phyloP scores from a whole-genome alignment of 1,139 yeast species.

The Yamadazyma taylorii region DNA sequence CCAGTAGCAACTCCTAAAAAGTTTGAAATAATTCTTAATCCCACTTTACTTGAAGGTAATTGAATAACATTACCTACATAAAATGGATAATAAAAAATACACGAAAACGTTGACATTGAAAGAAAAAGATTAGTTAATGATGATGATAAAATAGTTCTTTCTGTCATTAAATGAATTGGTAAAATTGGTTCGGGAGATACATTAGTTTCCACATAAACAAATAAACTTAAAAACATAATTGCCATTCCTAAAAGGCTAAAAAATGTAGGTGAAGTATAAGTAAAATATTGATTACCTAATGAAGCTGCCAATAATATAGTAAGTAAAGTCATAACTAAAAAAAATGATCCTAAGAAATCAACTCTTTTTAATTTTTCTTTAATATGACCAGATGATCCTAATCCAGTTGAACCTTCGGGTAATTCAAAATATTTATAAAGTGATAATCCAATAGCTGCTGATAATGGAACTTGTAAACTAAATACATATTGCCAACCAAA shows the following conservation, averaged over 20 bases:
- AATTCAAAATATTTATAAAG: conserved; percentile 38
- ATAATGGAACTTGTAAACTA: conserved; percentile 60
- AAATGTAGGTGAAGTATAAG: conserved; percentile 37
- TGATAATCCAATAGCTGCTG: conserved; percentile 47
- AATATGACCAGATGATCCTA: conserved; percentile 41
- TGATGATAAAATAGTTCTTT: conserved; percentile 62
- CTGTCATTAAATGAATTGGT: conserved; percentile 55
- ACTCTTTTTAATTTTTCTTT: conserved; percentile 52
- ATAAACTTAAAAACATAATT: conserved; percentile 23
- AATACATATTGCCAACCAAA: conserved; percentile 79
- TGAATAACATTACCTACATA: conserved; percentile 59
- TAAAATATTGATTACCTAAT: conserved; percentile 60
- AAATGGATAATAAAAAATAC: conserved; percentile 64
- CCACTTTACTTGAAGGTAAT: conserved; percentile 58
- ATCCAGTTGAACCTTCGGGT: conserved; percentile 51
- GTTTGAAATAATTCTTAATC: conserved; percentile 62
- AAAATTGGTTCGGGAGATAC: conserved; percentile 67
- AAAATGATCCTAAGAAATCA: conserved; percentile 70
- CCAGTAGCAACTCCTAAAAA: conserved; percentile 71
- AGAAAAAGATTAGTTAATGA: conserved; percentile 68
- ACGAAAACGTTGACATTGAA: conserved; percentile 55
- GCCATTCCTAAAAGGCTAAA: conserved; percentile 24
- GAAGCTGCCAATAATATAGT: conserved; percentile 64
- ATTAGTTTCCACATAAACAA: conserved; percentile 53
- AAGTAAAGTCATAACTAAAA: conserved; percentile 57